phyloP scores from a whole-genome alignment of 495 filamentous ascomycete genomes.

The Parathielavia hyrcaniae region DNA sequence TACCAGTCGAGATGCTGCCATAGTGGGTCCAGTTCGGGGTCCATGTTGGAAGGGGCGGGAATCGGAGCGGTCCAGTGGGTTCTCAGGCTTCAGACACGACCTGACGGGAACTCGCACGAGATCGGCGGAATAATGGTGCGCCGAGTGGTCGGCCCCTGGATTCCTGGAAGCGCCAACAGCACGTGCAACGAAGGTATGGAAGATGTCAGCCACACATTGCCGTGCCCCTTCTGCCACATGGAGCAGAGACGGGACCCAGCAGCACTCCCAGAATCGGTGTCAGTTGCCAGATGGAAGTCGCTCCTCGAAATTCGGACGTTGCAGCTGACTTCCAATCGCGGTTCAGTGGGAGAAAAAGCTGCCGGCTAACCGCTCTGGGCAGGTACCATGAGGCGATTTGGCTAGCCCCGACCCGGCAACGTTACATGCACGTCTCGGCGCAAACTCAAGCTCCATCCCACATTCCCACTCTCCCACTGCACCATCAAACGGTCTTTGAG shows the following conservation, averaged over 20 bases:
- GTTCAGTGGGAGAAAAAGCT: background rate
- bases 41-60: slow-evolving; percentile 30
- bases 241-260: no score
- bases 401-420: slow-evolving; percentile 22
- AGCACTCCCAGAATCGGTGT: no score
- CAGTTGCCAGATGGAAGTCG: no score
- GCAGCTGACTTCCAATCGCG: no score
- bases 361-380: slow-evolving; percentile 13
- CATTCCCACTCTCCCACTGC: background rate
- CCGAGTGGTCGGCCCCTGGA: background rate
- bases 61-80: slow-evolving; percentile 9
- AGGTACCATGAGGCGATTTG: slow-evolving; percentile 12
- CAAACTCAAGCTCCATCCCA: background rate
- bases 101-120: slow-evolving; percentile 23
- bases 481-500: background rate
- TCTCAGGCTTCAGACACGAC: no score
- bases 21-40: slow-evolving; percentile 55
- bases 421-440: slow-evolving; percentile 22
- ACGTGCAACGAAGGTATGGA: slow-evolving; percentile 14
- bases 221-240: background rate
- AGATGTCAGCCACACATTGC: background rate
- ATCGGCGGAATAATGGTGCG: slow-evolving; percentile 20
- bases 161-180: background rate
- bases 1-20: slow-evolving; percentile 65
- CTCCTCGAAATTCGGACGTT: no score